A percentile compares a stretch with the other conserved stretches of the same genome.
Evolutionary conservation across 2,329 filamentous ascomycete genomes (phyloP).

Genomic region (Xylaria sp.): DNA sequence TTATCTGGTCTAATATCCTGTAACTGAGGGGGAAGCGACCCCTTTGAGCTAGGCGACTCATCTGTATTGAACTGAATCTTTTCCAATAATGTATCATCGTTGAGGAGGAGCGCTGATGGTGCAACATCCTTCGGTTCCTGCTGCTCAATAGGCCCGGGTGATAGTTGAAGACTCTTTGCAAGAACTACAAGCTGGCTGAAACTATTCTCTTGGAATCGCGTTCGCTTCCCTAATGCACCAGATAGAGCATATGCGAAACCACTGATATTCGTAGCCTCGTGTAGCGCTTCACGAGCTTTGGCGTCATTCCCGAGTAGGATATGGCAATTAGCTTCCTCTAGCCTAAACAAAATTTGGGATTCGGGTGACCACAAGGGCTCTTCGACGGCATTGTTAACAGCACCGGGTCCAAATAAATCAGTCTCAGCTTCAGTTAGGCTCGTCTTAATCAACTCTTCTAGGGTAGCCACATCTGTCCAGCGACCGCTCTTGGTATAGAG

Average conservation of each 20-base stretch:
- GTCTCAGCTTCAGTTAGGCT: slow-evolving; percentile 56
- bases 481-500: slow-evolving; percentile 66
- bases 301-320: slow-evolving; percentile 85
- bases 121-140: slow-evolving; percentile 42
- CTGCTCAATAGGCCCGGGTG: slow-evolving; percentile 40
- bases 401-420: slow-evolving; percentile 28
- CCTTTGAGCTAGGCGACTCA: slow-evolving; percentile 47
- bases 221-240: slow-evolving; percentile 86
- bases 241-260: slow-evolving; percentile 84
- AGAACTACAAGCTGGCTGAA: slow-evolving; percentile 91
- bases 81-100: slow-evolving; percentile 94
- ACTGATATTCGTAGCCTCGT: slow-evolving; percentile 72
- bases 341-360: slow-evolving; percentile 74
- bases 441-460: slow-evolving; percentile 62
- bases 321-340: slow-evolving; percentile 85
- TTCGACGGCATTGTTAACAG: slow-evolving; percentile 41
- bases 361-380: slow-evolving; percentile 54
- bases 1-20: slow-evolving; percentile 75
- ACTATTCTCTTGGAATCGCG: slow-evolving; percentile 80
- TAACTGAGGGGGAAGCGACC: slow-evolving; percentile 68
- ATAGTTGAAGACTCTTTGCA: slow-evolving; percentile 73
- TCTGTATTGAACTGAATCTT: slow-evolving; percentile 79
- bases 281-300: slow-evolving; percentile 76
- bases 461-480: slow-evolving; percentile 67
- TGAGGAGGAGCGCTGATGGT: slow-evolving; percentile 79